Conservation (phyloP, 1,284 basidiomycete species). For the Violaceomyces palustris region DNA sequence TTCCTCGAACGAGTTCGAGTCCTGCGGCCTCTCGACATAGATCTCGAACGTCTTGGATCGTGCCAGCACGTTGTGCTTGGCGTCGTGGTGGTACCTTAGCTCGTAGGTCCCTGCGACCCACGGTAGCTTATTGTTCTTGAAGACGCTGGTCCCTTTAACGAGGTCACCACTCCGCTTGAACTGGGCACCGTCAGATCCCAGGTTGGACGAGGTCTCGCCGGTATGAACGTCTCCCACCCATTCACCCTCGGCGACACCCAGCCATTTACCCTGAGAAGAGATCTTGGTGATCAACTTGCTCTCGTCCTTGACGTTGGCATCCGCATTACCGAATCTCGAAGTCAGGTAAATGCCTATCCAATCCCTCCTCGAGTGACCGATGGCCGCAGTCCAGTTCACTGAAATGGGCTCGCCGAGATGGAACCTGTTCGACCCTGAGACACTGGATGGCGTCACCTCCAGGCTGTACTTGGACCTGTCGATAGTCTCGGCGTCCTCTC, state of each 20-base stretch:
- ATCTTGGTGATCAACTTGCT: slow-evolving; percentile 62
- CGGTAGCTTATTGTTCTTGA: slow-evolving; percentile 61
- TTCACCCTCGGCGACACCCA: slow-evolving; percentile 82
- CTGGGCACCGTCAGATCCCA: slow-evolving; percentile 1
- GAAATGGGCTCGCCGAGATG: slow-evolving; percentile 85
- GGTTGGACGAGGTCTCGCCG: slow-evolving; percentile 18
- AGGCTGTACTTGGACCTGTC: slow-evolving; percentile 33
- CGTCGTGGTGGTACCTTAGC: slow-evolving; percentile 59
- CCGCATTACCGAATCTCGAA: slow-evolving; percentile 16
- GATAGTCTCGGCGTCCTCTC: slow-evolving; percentile 28
- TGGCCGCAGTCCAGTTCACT: slow-evolving; percentile 80
- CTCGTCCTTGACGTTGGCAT: slow-evolving; percentile 11
- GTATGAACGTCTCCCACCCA: slow-evolving; percentile 74
- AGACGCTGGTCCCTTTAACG: slow-evolving; percentile 13
- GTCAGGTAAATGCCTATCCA: slow-evolving; percentile 85
- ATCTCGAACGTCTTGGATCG: slow-evolving; percentile 78
- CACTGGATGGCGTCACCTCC: background rate
- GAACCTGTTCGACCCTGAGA: slow-evolving; percentile 57
- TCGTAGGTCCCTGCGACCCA: slow-evolving; percentile 86
- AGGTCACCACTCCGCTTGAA: no score
- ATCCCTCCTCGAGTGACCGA: slow-evolving; percentile 82
- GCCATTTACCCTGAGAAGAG: slow-evolving; percentile 85
- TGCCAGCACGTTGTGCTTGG: slow-evolving; percentile 92
- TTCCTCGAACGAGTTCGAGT: slow-evolving; percentile 58
- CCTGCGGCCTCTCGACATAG: slow-evolving; percentile 66